Percentiles rank a stretch among this genome's conserved stretches.
These are phyloP conservation scores for Mycena crocata DNA, from an alignment of 768 basidiomycete species.

Conservation along the genomic window DNA sequence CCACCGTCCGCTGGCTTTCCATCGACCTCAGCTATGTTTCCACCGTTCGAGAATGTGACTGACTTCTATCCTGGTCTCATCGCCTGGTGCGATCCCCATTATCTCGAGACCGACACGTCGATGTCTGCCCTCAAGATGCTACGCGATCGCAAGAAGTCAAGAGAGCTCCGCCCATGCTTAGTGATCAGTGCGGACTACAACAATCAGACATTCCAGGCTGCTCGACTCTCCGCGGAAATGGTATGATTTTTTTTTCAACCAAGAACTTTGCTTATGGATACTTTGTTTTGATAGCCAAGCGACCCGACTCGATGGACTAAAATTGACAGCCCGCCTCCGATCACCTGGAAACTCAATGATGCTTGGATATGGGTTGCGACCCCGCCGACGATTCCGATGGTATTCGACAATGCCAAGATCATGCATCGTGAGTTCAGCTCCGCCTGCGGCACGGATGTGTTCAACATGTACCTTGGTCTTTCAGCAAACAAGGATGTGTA, in stretches of 20 bases:
- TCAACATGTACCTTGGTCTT: neutral
- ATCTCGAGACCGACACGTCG: conserved; percentile 8
- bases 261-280: neutral
- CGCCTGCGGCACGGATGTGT: neutral
- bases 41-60: conserved; percentile 14
- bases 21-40: conserved; percentile 15
- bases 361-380: conserved; percentile 30
- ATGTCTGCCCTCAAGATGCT: neutral
- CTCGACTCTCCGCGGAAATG: conserved; percentile 22
- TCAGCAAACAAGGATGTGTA: conserved; percentile 20
- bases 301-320: conserved; percentile 23
- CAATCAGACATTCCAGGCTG: conserved; percentile 17
- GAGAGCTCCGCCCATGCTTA: conserved; percentile 27
- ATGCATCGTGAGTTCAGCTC: conserved; percentile 7
- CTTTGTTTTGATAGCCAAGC: conserved; percentile 3
- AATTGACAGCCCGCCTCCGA: conserved; percentile 22
- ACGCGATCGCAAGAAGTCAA: conserved; percentile 24
- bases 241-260: neutral
- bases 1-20: neutral
- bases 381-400: conserved; percentile 20
- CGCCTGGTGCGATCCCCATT: conserved; percentile 31
- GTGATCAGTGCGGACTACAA: conserved; percentile 25
- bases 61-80: conserved; percentile 43
- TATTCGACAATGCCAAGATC: conserved; percentile 14
- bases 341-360: conserved; percentile 27